Percentiles rank a stretch among this genome's conserved stretches.
These are phyloP conservation scores for Fusarium buxicola DNA, from an alignment of 2,329 filamentous ascomycete species.

Conservation along the genomic window DNA sequence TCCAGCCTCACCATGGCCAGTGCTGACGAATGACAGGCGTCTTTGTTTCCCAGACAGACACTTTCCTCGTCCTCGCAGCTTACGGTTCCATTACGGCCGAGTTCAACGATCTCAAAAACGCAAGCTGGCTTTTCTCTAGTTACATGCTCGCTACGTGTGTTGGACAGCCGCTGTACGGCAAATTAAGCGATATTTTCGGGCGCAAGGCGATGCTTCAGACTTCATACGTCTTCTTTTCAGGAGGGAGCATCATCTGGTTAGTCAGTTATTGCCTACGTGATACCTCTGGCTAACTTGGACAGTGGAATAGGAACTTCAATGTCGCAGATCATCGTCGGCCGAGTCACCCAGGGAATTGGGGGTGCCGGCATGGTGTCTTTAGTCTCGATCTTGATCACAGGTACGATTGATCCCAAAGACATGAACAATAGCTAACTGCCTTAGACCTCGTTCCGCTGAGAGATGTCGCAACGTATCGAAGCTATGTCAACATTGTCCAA, in stretches of 20 bases:
- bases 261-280: not conserved
- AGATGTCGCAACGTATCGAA: constrained; percentile 22
- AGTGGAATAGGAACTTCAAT: constrained; percentile 1
- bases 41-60: constrained; percentile 20
- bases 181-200: constrained; percentile 22
- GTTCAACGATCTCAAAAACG: constrained; percentile 16
- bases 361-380: constrained; percentile 15
- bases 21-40: constrained; percentile 9
- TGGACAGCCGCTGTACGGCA: constrained; percentile 16
- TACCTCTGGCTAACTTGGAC: not conserved
- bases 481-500: constrained; percentile 25
- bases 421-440: not conserved
- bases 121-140: constrained; percentile 11
- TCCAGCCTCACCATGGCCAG: not conserved
- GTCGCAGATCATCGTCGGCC: constrained; percentile 3
- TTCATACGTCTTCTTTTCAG: constrained; percentile 12
- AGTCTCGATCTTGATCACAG: constrained; percentile 10
- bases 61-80: constrained; percentile 20
- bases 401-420: not conserved
- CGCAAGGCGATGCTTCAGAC: constrained; percentile 8
- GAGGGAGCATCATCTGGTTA: constrained; percentile 7
- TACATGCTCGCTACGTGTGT: constrained; percentile 12
- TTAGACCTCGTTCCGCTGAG: constrained; percentile 18
- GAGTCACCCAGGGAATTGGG: constrained; percentile 10
- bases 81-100: constrained; percentile 14